phyloP scores from a whole-genome alignment of 805 yeast genomes.

The Schizosaccharomyces japonicus region DNA sequence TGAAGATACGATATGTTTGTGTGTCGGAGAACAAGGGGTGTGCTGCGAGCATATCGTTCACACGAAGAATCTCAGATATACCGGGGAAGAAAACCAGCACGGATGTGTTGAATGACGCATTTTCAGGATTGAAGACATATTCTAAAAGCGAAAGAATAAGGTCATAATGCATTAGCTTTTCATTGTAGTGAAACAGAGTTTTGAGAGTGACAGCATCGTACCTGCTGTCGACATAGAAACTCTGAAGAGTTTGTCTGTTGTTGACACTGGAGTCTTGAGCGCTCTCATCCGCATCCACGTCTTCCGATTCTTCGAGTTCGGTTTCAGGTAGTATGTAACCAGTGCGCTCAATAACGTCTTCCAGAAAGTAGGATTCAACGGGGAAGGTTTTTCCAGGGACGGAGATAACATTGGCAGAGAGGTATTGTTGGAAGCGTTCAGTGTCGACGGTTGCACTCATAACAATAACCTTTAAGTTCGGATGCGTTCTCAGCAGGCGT shows the following conservation, averaged over 20 bases:
- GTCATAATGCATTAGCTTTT: neutral
- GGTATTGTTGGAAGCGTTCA: slow-evolving; percentile 40
- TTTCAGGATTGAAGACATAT: neutral
- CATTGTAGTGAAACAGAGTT: neutral
- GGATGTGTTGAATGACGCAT: slow-evolving; percentile 6
- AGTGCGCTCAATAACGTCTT: slow-evolving; percentile 32
- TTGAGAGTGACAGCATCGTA: neutral
- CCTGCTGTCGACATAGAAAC: too few species aligned
- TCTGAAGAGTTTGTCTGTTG: neutral
- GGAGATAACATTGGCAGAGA: slow-evolving; percentile 45
- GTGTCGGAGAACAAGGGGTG: neutral
- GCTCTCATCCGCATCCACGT: slow-evolving; percentile 1
- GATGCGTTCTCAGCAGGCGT: neutral
- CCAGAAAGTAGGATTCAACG: slow-evolving; percentile 51
- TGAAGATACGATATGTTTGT: slow-evolving; percentile 5
- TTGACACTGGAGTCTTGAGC: neutral
- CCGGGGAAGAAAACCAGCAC: slow-evolving; percentile 12
- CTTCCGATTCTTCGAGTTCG: neutral
- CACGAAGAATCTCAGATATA: slow-evolving; percentile 8
- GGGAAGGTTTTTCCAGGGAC: slow-evolving; percentile 90
- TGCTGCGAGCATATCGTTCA: slow-evolving; percentile 5
- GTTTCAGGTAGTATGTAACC: slow-evolving; percentile 23
- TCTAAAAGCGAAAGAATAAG: neutral
- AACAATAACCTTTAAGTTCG: slow-evolving; percentile 39
- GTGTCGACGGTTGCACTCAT: slow-evolving; percentile 90